These are phyloP conservation scores for Helicostylum pulchrum DNA, from an alignment of 192 early-diverging fungal species.

Conservation along the genomic window DNA sequence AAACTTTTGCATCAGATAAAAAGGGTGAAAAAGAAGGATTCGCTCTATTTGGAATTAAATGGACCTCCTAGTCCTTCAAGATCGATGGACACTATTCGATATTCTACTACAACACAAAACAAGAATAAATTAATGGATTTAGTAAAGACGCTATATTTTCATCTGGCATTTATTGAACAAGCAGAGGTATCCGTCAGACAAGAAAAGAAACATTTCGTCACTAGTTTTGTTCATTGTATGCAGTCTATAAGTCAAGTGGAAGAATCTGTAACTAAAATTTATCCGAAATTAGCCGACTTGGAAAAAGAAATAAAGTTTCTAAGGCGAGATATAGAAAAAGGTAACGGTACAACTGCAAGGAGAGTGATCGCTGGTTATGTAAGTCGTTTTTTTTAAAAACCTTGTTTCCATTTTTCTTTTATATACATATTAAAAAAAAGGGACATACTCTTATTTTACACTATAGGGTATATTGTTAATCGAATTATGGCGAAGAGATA, in stretches of 20 bases:
- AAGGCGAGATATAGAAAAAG: conserved; percentile 5
- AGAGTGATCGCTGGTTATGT: conserved; percentile 15
- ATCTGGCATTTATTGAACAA: conserved; percentile 3
- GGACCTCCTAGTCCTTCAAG: not conserved
- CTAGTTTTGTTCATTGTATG: not conserved
- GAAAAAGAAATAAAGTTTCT: conserved; percentile 1
- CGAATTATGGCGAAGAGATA: conserved; percentile 14
- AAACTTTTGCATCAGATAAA: not conserved
- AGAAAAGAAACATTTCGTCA: not conserved
- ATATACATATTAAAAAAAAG: not conserved
- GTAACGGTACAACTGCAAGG: not conserved
- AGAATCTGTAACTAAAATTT: conserved; percentile 3
- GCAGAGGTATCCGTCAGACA: not conserved
- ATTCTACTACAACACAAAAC: not conserved
- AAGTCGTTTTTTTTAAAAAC: not conserved
- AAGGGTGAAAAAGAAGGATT: not conserved
- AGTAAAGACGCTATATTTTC: conserved; percentile 4
- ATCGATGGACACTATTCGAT: not conserved
- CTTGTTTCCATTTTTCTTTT: not conserved
- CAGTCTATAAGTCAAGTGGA: conserved; percentile 6
- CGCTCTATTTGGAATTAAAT: not conserved
- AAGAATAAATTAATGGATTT: conserved; percentile 6
- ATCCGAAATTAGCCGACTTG: conserved; percentile 4
- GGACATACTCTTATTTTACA: not conserved
- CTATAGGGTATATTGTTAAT: conserved; percentile 5